Evolutionary conservation across 768 basidiomycete species (phyloP), one percentile per base, ranked within the genome.

Genomic region (Collybia sp.): DNA sequence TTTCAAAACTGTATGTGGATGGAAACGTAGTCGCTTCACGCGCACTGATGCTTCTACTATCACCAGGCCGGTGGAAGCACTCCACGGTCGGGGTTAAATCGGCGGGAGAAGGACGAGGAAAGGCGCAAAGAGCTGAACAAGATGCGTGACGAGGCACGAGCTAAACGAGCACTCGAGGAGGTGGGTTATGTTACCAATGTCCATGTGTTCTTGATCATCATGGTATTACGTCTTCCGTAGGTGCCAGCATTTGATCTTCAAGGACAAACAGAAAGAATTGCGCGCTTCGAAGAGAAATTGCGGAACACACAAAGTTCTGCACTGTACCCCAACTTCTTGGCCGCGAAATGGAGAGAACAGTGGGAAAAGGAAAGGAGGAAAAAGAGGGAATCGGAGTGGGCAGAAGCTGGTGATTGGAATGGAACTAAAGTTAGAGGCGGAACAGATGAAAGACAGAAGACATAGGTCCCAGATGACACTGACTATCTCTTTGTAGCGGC

Each of bases 141-240:
- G 56, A 77, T 85, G 81, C 74, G 83, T 45, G 82, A 88, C 33
- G 86, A 87, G 33, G 82, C 81, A 13, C 72, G 73, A 51, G 73
- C 73, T 1, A 83, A 76, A 52, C 73, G 81, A 9, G 64, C 65
- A 15, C 63, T 68, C 35, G 83, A 85, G 52, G 70, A 73, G 40
- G 85, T 85, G 40, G 53, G 77, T 58, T 31, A 36, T 11, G 10
- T n/a, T 15, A 6, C 48, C 25, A 38, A 45, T 42, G 20, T 35
- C 30, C 42, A 34, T 4, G 37, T 16, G 40, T 25, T 46, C 12
- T 32, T 30, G 11, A 17, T 45, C 48, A 30, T 43, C 48, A 35
- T 19, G 3, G 6, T 37, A 10, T 10, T 13, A 37, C 35, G 17
- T 37, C 35, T n/a, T 44, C 25, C 30, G 11, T 47, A 82, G 81